Conservation (phyloP, 208 protist genomes). For the Leishmania tropica region DNA sequence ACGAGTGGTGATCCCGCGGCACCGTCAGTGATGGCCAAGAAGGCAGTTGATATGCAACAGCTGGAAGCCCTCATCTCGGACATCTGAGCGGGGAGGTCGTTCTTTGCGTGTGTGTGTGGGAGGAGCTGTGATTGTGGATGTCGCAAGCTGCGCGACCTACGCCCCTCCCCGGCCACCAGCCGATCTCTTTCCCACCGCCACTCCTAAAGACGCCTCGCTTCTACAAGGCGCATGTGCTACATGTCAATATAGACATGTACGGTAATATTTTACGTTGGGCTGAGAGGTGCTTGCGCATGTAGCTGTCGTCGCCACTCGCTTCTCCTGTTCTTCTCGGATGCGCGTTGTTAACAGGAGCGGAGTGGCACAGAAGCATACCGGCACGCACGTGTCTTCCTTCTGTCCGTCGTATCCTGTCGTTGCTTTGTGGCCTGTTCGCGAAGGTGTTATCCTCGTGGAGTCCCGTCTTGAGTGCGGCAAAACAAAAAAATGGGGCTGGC, state of each 20-base stretch:
- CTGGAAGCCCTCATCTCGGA: slow-evolving; percentile 36
- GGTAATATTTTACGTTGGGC: too few species aligned
- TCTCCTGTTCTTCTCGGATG: neutral
- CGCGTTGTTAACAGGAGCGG: neutral
- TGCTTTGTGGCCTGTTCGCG: neutral
- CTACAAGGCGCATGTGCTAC: neutral
- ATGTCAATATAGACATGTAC: neutral
- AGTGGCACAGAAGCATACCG: neutral
- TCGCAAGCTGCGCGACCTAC: neutral
- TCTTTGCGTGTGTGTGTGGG: neutral
- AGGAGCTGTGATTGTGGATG: neutral
- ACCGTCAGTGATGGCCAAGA: slow-evolving; percentile 7
- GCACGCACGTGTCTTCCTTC: neutral
- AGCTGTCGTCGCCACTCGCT: neutral
- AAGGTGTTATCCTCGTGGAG: neutral
- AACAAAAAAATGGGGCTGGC: neutral
- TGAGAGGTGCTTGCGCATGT: neutral
- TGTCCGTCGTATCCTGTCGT: neutral
- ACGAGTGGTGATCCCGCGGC: slow-evolving; percentile 14
- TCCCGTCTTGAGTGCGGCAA: neutral
- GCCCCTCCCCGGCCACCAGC: neutral
- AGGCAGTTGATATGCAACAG: slow-evolving; percentile 31
- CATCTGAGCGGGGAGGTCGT: neutral
- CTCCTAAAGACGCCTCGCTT: neutral
- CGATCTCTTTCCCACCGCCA: neutral